Evolutionary conservation across 352 stramenopile genomes (phyloP).

Genomic region (Pilasporangium apinafurcum): DNA sequence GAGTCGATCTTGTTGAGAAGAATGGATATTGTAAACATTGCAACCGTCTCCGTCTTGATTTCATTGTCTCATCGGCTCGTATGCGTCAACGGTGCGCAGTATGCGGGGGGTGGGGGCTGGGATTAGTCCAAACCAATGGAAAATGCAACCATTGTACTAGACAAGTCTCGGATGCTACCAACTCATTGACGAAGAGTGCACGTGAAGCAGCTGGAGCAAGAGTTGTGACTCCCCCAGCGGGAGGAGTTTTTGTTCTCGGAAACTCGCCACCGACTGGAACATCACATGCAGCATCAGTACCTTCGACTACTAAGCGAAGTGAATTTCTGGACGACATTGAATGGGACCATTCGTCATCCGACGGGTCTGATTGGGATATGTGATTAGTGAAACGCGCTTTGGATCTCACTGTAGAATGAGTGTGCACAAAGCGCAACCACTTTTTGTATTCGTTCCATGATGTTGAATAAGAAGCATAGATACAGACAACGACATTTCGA

Average conservation of each 20-base stretch:
- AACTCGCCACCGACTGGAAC: too few relatives aligned
- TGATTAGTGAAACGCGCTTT: neutral
- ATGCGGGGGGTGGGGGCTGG: constrained; percentile 54
- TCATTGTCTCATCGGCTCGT: constrained; percentile 61
- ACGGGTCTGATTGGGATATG: constrained; percentile 3
- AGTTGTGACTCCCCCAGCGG: too few relatives aligned
- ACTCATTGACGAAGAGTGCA: too few relatives aligned
- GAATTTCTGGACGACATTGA: constrained; percentile 1
- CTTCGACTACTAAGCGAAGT: too few relatives aligned
- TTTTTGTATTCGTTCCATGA: too few relatives aligned
- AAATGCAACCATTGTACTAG: constrained; percentile 52
- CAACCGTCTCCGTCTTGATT: constrained; percentile 58
- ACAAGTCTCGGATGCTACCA: neutral
- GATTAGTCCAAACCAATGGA: constrained; percentile 36
- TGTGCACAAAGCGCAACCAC: too few relatives aligned
- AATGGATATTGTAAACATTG: constrained; percentile 65
- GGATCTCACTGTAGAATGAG: too few relatives aligned
- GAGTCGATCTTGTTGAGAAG: constrained; percentile 59
- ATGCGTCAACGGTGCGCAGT: constrained; percentile 42
- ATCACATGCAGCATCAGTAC: too few relatives aligned
- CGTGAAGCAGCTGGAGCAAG: too few relatives aligned
- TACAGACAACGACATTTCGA: too few relatives aligned
- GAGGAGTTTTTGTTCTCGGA: too few relatives aligned
- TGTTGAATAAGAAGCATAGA: too few relatives aligned
- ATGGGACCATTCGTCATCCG: constrained; percentile 3